These are phyloP conservation scores for Dalbergia oliveri DNA, from an alignment of 306 rosid genomes.

Conservation along the genomic window DNA sequence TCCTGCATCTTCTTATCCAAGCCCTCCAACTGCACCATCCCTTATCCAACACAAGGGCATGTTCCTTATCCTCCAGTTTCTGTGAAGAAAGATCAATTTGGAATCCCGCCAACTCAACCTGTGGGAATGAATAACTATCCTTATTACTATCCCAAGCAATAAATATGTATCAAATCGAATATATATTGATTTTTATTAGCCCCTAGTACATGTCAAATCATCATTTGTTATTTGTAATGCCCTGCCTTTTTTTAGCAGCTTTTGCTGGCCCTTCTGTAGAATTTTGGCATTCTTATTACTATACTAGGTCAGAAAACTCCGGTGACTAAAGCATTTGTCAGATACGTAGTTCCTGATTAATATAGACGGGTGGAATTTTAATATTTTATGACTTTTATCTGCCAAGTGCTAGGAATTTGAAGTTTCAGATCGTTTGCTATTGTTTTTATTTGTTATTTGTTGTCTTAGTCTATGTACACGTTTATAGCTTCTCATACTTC, in stretches of 20 bases:
- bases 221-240: background rate
- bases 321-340: constrained; percentile 3
- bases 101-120: constrained; percentile 54
- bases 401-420: background rate
- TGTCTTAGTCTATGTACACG: background rate
- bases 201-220: background rate
- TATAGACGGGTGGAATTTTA: background rate
- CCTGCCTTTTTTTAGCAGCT: constrained; percentile 31
- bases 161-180: constrained; percentile 30
- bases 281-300: constrained; percentile 32
- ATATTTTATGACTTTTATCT: too few relatives aligned
- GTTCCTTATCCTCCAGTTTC: constrained; percentile 60
- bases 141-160: constrained; percentile 70
- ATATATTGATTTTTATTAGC: constrained; percentile 23
- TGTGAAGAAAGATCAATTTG: constrained; percentile 56
- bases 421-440: background rate
- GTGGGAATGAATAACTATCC: constrained; percentile 72
- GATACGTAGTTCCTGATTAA: constrained; percentile 15
- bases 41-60: constrained; percentile 64
- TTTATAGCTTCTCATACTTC: too few relatives aligned
- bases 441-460: constrained; percentile 11
- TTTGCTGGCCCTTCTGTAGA: constrained; percentile 23
- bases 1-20: constrained; percentile 62
- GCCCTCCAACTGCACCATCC: constrained; percentile 55
- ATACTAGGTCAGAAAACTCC: constrained; percentile 16